These are phyloP conservation scores for Ceriops decandra DNA, from an alignment of 345 rosid genomes.

Conservation along the genomic window DNA sequence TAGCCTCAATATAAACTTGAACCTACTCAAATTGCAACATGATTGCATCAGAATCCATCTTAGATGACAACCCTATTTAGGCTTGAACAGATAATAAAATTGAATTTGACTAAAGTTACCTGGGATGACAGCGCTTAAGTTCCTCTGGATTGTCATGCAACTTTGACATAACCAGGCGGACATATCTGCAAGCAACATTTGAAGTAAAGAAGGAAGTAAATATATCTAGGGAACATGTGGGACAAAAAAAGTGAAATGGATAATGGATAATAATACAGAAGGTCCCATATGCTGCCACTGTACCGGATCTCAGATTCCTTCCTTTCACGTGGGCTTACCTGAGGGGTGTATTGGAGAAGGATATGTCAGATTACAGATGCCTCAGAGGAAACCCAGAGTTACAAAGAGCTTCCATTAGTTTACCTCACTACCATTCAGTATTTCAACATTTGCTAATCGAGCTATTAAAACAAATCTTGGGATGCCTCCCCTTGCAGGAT, in stretches of 20 bases:
- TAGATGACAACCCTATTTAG: not conserved
- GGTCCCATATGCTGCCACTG: not conserved
- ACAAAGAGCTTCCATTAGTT: slow-evolving; percentile 10
- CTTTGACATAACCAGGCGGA: slow-evolving; percentile 73
- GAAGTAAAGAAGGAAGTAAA: not conserved
- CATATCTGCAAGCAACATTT: slow-evolving; percentile 51
- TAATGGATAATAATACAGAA: not conserved
- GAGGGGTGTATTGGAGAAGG: slow-evolving; percentile 16
- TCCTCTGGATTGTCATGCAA: slow-evolving; percentile 43
- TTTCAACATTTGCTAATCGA: slow-evolving; percentile 64
- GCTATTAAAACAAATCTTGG: slow-evolving; percentile 82
- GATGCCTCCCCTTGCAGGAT: slow-evolving; percentile 69
- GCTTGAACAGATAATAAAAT: not conserved
- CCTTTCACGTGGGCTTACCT: slow-evolving; percentile 82
- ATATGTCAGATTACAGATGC: slow-evolving; percentile 20
- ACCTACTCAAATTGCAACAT: not conserved
- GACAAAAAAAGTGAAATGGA: not conserved
- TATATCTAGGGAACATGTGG: not conserved
- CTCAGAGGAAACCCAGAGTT: slow-evolving; percentile 8
- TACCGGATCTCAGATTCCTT: slow-evolving; percentile 98
- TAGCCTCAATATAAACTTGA: not conserved
- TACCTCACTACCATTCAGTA: slow-evolving; percentile 98
- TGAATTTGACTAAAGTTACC: slow-evolving; percentile 36
- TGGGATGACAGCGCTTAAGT: slow-evolving; percentile 63
- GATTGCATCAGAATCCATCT: not conserved